Evolutionary conservation across 768 basidiomycete genomes (phyloP), one percentile per base, ranked within the genome.

Genomic region (Mycena latifolia): DNA sequence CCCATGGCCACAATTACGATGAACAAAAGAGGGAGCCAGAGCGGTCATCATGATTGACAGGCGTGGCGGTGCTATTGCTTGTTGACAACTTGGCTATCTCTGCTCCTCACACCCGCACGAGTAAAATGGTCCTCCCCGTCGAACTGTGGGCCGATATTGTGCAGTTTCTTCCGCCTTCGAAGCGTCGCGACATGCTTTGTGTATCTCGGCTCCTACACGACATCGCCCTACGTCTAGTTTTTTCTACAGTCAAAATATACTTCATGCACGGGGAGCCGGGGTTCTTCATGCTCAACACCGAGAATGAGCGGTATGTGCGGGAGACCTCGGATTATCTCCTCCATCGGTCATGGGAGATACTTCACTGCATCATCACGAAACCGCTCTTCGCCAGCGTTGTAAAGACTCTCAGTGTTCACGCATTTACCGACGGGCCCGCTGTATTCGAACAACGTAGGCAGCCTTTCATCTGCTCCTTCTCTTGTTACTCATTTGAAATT

Each of bases 141-240:
- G 81, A 84, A 72, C 74, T 81, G 31, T 82, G 79, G 80, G 74
- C 72, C 22, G 76, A 78, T 20, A 73, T 81, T 24, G 58, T 78
- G 37, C 67, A 69, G 20, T 71, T 73, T 54, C 66, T 81, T n/a
- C 77, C 81, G 12, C 58, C 70, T 48, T 39, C 69, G 0, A 67
- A 75, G 17, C 73, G 77, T 35, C 65, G 69, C 37, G 56, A 71
- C 11, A 67, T 81, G 27, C 73, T 82, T 29, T 54, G 55, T 10
- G 81, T 81, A 33, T 82, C 79, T 41, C 78, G 78, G 22, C 60
- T 75, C 31, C 80, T 81, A 54, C 81, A 80, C 52, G 78, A 78
- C 58, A 77, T 81, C 47, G 71, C 76, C 15, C 39, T 81, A 18
- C 75, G 74, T 22, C 68, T 66, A 35, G 60, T 82, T 43, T 82